A percentile compares a stretch with the other conserved stretches of the same genome.
Evolutionary conservation across 2,329 filamentous ascomycete genomes (phyloP).

Genomic region (Sporothrix schenckii): DNA sequence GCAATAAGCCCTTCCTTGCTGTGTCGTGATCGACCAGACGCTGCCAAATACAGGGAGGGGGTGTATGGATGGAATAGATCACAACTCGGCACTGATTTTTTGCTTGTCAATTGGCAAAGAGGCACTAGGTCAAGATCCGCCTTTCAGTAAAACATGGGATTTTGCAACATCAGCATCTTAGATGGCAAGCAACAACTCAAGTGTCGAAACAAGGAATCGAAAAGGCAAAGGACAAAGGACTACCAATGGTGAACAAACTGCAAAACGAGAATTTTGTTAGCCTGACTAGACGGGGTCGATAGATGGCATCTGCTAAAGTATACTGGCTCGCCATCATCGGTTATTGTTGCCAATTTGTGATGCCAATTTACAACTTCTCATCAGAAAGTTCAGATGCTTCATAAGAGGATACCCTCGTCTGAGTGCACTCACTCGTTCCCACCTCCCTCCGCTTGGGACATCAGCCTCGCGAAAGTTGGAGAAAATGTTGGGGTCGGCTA

Average conservation of each 20-base stretch:
- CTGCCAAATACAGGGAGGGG: background rate
- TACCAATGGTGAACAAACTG: background rate
- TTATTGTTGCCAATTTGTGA: background rate
- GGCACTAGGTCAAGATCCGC: background rate
- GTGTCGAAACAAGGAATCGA: background rate
- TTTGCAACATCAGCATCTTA: conserved; percentile 4
- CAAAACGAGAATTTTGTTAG: background rate
- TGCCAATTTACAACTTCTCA: background rate
- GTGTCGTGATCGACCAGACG: background rate
- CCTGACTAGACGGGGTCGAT: background rate
- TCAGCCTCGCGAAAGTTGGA: conserved; percentile 9
- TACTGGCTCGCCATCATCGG: background rate
- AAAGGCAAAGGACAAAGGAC: background rate
- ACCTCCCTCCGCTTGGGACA: conserved; percentile 7
- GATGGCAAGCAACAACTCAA: background rate
- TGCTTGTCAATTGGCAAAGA: conserved; percentile 2
- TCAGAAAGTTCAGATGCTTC: background rate
- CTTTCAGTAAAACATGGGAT: background rate
- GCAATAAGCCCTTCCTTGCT: background rate
- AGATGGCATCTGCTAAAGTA: too few species aligned
- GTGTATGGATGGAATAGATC: conserved; percentile 1
- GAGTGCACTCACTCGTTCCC: background rate
- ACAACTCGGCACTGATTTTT: background rate
- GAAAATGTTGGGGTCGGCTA: conserved; percentile 22
- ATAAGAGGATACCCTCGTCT: background rate